A percentile compares a stretch with the other conserved stretches of the same genome.
These are phyloP conservation scores for Vaccinium darrowii DNA, from an alignment of 148 eudicot genomes.

Conservation along the genomic window DNA sequence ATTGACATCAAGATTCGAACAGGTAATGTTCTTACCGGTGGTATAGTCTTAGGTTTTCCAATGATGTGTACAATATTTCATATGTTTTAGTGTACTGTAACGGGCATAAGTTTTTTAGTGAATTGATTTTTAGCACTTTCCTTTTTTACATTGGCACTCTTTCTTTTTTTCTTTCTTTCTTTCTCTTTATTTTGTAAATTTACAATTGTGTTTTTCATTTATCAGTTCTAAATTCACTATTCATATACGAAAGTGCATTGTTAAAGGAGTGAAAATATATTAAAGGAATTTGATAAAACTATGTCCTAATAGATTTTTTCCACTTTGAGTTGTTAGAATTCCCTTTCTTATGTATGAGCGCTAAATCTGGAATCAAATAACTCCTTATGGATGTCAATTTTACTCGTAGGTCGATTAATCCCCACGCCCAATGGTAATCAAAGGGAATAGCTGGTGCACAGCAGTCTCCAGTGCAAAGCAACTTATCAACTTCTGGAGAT, in stretches of 20 bases:
- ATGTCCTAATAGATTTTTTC: not conserved
- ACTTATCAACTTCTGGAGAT: constrained; percentile 22
- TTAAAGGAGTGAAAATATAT: not conserved
- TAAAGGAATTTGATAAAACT: too few relatives aligned
- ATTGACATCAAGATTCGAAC: constrained; percentile 57
- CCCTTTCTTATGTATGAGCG: not conserved
- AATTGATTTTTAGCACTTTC: not conserved
- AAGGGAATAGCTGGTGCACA: constrained; percentile 33
- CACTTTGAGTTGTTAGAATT: not conserved
- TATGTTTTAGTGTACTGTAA: not conserved
- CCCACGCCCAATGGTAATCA: constrained; percentile 19
- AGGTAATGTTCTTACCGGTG: constrained; percentile 25
- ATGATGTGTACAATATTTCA: not conserved
- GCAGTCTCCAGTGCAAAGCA: constrained; percentile 29
- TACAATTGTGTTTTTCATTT: not conserved
- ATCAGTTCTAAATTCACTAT: not conserved
- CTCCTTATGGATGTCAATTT: constrained; percentile 11
- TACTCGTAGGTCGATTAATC: constrained; percentile 31
- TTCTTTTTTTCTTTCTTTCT: not conserved
- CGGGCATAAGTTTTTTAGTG: not conserved
- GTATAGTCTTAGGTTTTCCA: not conserved
- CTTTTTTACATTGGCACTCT: not conserved
- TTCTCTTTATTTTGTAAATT: not conserved
- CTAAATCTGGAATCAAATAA: not conserved
- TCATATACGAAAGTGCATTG: not conserved